These are phyloP conservation scores for Hymenoscyphus infarciens DNA, from an alignment of 2,329 filamentous ascomycete genomes.

Conservation along the genomic window DNA sequence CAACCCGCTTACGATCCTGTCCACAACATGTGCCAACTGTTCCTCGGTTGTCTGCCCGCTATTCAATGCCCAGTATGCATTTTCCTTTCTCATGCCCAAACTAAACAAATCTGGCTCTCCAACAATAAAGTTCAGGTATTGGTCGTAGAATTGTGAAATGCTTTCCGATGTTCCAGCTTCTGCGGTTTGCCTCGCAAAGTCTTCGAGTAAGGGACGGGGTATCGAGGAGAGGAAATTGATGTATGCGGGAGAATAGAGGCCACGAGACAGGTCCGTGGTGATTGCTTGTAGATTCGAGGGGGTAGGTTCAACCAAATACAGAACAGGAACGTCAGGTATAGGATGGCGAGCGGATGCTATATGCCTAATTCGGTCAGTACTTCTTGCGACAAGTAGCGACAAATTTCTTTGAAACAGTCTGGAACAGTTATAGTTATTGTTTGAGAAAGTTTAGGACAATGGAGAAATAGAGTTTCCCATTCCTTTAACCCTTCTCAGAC, in stretches of 20 bases:
- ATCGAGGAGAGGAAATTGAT: constrained; percentile 97
- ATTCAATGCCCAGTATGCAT: constrained; percentile 95
- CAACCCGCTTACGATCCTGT: constrained; percentile 90
- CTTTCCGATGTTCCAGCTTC: constrained; percentile 80
- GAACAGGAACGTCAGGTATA: constrained; percentile 92
- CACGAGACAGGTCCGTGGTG: constrained; percentile 79
- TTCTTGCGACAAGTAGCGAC: constrained; percentile 1
- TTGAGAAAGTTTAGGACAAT: no score
- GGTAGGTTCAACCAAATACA: constrained; percentile 93
- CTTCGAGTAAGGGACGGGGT: constrained; percentile 83
- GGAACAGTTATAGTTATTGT: no score
- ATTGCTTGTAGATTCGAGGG: constrained; percentile 76
- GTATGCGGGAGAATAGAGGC: constrained; percentile 88
- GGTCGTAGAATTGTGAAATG: constrained; percentile 90
- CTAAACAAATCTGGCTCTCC: constrained; percentile 95
- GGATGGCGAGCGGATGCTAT: constrained; percentile 77
- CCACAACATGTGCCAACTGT: constrained; percentile 80
- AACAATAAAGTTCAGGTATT: constrained; percentile 97
- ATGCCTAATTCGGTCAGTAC: constrained; percentile 54
- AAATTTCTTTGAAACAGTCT: no score
- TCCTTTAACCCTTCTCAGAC: no score
- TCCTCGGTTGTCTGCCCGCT: constrained; percentile 88
- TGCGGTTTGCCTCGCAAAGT: constrained; percentile 87
- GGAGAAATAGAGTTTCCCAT: no score
- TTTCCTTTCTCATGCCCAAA: constrained; percentile 82